These are phyloP conservation scores for Gaeumannomyces sp. DNA, from an alignment of 2,329 filamentous ascomycete genomes.

Conservation along the genomic window DNA sequence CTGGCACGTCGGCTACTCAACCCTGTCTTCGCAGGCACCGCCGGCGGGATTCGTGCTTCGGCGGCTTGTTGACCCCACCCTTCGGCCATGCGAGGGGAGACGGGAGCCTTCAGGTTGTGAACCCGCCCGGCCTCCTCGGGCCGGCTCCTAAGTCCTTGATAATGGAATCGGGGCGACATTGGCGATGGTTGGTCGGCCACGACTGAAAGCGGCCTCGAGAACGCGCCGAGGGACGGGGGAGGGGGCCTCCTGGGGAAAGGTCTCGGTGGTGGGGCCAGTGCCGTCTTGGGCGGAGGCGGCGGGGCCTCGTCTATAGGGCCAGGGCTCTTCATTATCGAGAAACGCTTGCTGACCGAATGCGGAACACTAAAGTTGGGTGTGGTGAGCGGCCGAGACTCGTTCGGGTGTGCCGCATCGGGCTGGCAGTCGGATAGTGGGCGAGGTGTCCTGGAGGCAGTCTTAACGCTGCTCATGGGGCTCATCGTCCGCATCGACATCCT, in stretches of 20 bases:
- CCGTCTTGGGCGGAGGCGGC: not conserved
- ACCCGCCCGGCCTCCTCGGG: constrained; percentile 6
- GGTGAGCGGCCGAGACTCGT: constrained; percentile 14
- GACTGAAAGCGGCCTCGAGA: constrained; percentile 47
- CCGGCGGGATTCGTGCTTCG: not conserved
- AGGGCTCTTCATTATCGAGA: constrained; percentile 31
- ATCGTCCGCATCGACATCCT: constrained; percentile 45
- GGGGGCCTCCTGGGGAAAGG: constrained; percentile 28
- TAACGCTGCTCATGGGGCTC: constrained; percentile 36
- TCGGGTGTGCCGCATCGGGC: constrained; percentile 1
- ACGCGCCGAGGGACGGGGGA: constrained; percentile 37
- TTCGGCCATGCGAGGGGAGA: constrained; percentile 19
- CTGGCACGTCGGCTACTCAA: not conserved
- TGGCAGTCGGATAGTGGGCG: constrained; percentile 22
- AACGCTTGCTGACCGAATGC: constrained; percentile 38
- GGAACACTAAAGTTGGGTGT: constrained; percentile 51
- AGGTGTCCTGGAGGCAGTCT: constrained; percentile 18
- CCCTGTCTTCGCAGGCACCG: not conserved
- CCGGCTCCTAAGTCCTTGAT: not conserved
- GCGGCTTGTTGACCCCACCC: constrained; percentile 13
- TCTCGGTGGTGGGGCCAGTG: constrained; percentile 10
- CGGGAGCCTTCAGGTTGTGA: constrained; percentile 13
- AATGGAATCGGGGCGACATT: constrained; percentile 16
- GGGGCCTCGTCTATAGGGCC: constrained; percentile 10
- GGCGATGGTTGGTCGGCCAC: constrained; percentile 49